Base-by-base conservation (phyloP, 73 alveolate species). In the Symbiodinium natans region DNA sequence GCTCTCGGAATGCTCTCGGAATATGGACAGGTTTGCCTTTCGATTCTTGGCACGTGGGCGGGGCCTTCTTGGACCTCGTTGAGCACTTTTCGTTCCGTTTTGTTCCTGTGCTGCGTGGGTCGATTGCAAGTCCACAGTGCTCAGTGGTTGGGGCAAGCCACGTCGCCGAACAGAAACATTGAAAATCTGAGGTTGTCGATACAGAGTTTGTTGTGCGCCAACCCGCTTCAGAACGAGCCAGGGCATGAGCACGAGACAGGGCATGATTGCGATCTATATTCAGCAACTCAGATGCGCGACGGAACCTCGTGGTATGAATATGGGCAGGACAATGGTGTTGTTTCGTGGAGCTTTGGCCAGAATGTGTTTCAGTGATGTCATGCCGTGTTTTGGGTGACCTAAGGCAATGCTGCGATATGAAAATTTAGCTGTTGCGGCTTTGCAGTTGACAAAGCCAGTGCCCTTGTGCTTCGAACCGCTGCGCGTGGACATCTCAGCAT, bases 221-320 rank as follows among this genome's bases (percentile, higher is more conserved):
- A 88, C n/a, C 95, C 95, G 2, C 43, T 88, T 40, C 95, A 88
- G 80, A 88, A 88, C 41, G 95, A 88, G 95, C 95, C 95, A 43
- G 95, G 95, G 95, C 95, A 88, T n/a, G 95, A 88, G 86, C 95
- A 88, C 36, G 95, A 88, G 74, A 63, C 95, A 25, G 86, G 95
- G 86, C 68, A 74, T 40, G 95, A 88, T 33, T 88, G 95, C 41
- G 95, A 88, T 27, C n/a, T 88, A 68, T 88, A 88, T 40, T 39
- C 86, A 21, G 95, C 46, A 25, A 10, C 71, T 52, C 71, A 21
- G 71, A 23, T 52, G n/a, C n/a, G n/a, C n/a, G n/a, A n/a, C n/a
- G n/a, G n/a, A n/a, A n/a, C n/a, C n/a, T n/a, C n/a, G n/a, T n/a
- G n/a, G n/a, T n/a, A n/a, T n/a, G n/a, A n/a, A n/a, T n/a, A n/a